Evolutionary conservation across 306 rosid species (phyloP).

Genomic region (Trifolium pratense): DNA sequence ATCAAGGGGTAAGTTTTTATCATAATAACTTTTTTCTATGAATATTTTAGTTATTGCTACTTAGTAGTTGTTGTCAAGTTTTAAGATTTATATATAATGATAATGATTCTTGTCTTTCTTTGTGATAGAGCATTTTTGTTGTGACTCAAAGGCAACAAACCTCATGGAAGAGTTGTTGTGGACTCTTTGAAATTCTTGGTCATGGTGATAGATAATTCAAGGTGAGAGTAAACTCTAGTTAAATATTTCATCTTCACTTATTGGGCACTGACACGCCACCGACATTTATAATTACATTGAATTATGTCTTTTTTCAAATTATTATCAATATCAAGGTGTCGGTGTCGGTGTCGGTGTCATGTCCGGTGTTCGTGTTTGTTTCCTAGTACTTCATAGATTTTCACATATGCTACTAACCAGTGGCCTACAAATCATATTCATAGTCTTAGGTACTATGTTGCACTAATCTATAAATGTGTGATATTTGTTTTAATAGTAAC

Average conservation of each 20-base stretch:
- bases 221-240: slow-evolving; percentile 49
- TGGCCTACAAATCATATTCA: too few species aligned
- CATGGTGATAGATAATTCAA: slow-evolving; percentile 56
- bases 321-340: too few species aligned
- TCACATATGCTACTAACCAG: too few species aligned
- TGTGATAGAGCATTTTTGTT: slow-evolving; percentile 42
- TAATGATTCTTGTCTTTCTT: slow-evolving; percentile 24
- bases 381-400: too few species aligned
- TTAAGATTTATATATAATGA: not conserved
- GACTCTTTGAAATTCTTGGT: slow-evolving; percentile 60
- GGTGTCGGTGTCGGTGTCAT: too few species aligned
- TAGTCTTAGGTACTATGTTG: not conserved
- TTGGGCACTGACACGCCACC: too few species aligned
- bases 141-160: slow-evolving; percentile 46
- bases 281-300: too few species aligned
- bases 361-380: too few species aligned
- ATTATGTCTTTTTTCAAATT: too few species aligned
- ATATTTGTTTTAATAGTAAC: too few species aligned
- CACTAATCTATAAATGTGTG: too few species aligned
- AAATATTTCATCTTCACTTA: too few species aligned
- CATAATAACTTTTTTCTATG: slow-evolving; percentile 8
- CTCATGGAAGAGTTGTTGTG: slow-evolving; percentile 79
- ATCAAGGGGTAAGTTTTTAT: slow-evolving; percentile 44
- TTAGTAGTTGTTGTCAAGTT: not conserved
- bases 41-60: not conserved